These are phyloP conservation scores for Apiospora hydei DNA, from an alignment of 2,329 filamentous ascomycete species.

Conservation along the genomic window DNA sequence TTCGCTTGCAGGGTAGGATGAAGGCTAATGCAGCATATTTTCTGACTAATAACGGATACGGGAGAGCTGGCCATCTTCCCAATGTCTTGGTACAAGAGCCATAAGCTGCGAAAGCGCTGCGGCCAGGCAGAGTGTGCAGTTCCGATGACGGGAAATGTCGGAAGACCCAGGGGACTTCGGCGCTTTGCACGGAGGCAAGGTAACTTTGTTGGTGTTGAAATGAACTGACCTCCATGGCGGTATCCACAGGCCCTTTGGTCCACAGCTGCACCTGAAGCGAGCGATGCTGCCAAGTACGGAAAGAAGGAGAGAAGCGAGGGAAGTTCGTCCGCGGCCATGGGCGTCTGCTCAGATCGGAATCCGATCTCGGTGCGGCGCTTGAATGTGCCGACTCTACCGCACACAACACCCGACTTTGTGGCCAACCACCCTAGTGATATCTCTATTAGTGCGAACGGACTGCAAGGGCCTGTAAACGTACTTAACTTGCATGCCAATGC, in stretches of 20 bases:
- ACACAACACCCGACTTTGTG: conserved; percentile 3
- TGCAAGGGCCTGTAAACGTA: not conserved
- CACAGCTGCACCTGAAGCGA: conserved; percentile 6
- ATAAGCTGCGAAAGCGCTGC: conserved; percentile 17
- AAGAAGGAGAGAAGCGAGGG: not conserved
- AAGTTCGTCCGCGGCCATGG: not conserved
- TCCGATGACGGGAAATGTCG: conserved; percentile 21
- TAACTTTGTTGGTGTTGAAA: not conserved
- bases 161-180: conserved; percentile 16
- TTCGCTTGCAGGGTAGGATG: conserved; percentile 4
- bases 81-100: not conserved
- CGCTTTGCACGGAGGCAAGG: conserved; percentile 16
- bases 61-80: not conserved
- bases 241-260: conserved; percentile 1
- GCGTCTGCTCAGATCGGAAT: not conserved
- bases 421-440: not conserved
- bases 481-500: too few species aligned
- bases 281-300: conserved; percentile 20
- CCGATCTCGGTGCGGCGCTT: conserved; percentile 22
- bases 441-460: conserved; percentile 8
- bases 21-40: not conserved
- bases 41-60: conserved; percentile 12
- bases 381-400: conserved; percentile 4
- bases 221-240: not conserved
- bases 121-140: not conserved